A percentile compares a stretch with the other conserved stretches of the same genome.
Evolutionary conservation across 805 yeast genomes (phyloP).

Genomic region (Suhomyces faveliae): DNA sequence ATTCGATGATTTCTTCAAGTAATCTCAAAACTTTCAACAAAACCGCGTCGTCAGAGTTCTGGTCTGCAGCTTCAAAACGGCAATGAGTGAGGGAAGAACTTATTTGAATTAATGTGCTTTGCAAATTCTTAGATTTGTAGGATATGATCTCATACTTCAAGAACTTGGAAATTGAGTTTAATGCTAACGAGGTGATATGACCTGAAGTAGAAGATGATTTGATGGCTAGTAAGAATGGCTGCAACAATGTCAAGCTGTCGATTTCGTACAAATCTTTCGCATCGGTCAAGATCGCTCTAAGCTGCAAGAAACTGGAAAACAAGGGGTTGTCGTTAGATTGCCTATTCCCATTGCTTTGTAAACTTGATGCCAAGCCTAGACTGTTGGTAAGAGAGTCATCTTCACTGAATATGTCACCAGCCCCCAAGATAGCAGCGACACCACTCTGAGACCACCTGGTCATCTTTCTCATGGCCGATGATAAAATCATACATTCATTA

Average conservation of each 20-base stretch:
- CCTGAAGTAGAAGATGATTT: conserved; percentile 87
- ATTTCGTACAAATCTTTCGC: conserved; percentile 50
- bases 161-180: conserved; percentile 72
- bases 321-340: conserved; percentile 50
- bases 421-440: conserved; percentile 82
- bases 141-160: conserved; percentile 68
- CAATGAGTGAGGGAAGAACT: conserved; percentile 84
- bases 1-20: conserved; percentile 61
- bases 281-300: conserved; percentile 68
- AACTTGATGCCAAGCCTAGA: conserved; percentile 18
- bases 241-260: conserved; percentile 71
- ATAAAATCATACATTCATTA: conserved; percentile 82
- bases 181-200: conserved; percentile 75
- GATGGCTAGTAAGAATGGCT: conserved; percentile 82
- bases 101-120: conserved; percentile 59
- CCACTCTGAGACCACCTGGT: conserved; percentile 67
- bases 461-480: conserved; percentile 83
- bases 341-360: conserved; percentile 24
- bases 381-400: conserved; percentile 30
- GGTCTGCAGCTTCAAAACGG: conserved; percentile 93
- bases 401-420: conserved; percentile 50
- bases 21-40: conserved; percentile 77
- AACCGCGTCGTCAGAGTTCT: conserved; percentile 87
- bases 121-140: conserved; percentile 51
- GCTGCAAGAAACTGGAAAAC: conserved; percentile 73